Evolutionary conservation across 1,139 yeast genomes (phyloP).

Genomic region (Hemisphaericaspora xylanilytica): DNA sequence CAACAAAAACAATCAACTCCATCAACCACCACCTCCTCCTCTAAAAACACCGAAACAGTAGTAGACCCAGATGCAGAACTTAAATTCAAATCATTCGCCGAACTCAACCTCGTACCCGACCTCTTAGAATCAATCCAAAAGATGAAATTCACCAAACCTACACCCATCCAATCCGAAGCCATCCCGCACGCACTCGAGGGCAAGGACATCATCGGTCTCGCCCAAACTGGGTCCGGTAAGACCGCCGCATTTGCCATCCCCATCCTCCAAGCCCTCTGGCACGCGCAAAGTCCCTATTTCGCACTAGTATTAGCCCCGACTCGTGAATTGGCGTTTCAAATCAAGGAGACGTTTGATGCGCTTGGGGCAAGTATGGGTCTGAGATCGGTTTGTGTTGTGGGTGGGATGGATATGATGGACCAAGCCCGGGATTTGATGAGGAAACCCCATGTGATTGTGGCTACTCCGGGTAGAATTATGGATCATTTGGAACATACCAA

Average conservation of each 20-base stretch:
- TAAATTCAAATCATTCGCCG: conserved; percentile 42
- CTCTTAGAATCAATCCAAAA: conserved; percentile 73
- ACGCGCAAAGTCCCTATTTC: conserved; percentile 82
- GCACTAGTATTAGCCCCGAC: conserved; percentile 95
- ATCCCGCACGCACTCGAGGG: conserved; percentile 92
- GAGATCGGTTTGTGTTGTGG: conserved; percentile 82
- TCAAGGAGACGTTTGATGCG: conserved; percentile 93
- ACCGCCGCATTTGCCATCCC: conserved; percentile 91
- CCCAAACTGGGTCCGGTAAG: conserved; percentile 84
- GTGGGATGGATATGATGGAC: conserved; percentile 99
- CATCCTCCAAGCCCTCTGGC: conserved; percentile 85
- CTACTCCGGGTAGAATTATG: conserved; percentile 78
- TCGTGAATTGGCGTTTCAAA: conserved; percentile 94
- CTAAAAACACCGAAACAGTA: conserved; percentile 9
- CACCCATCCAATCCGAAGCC: conserved; percentile 90
- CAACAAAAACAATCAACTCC: conserved; percentile 2
- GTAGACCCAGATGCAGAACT: conserved; percentile 24
- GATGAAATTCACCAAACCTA: conserved; percentile 65
- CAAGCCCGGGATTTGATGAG: conserved; percentile 92
- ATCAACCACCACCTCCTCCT: conserved; percentile 2
- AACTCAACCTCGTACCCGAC: conserved; percentile 72
- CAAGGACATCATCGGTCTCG: conserved; percentile 75
- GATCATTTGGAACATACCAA: conserved; percentile 95
- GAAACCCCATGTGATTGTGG: conserved; percentile 91
- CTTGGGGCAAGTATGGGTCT: conserved; percentile 89